Base-by-base conservation (phyloP, 2,329 filamentous ascomycete genomes). In the Aspergillus fructus region DNA sequence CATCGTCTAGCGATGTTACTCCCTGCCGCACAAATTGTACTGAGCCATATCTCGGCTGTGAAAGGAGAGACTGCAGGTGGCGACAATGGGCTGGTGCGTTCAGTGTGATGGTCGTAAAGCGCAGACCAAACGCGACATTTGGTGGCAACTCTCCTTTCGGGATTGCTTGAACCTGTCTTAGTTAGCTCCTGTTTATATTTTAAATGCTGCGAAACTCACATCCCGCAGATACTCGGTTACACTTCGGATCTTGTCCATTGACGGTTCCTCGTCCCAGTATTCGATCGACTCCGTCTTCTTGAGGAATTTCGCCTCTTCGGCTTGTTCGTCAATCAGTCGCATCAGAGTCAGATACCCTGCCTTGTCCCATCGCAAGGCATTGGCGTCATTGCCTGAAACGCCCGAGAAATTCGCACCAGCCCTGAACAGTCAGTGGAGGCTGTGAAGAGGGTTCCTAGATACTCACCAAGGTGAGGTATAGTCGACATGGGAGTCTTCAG, bases 371-470 rank as follows among this genome's bases (percentile, higher is more conserved):
- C 70, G 71, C 42, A 79, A 58, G 0, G 76, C 76, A 48, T 79
- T 78, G 17, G 65, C 59, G 49, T 79, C 75, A 13, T 62, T 71
- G 21, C 76, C 76, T 0, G 77, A 78, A 45, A 79, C 76, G 40
- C 74, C 76, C 0, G 77, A 79, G 60, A 78, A 78, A 60, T 79
- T 79, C 57, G 74, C 77, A 3, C 77, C 77, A 9, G 77, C 77
- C 74, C 76, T 63, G 17, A 11, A n/a, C 21, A 1, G 52, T 30
- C 13, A 39, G 5, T 37, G 13, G 5, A n/a, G n/a, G 15, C 13
- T 3, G 0, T 5, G 12, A 15, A 43, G 41, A 13, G 5, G 11
- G 23, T 3, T 7, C 19, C 8, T 4, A 5, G 7, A 3, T 9
- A 37, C 59, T 55, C 17, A 63, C 76, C 76, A 78, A 50, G 76